Evolutionary conservation across 1,139 yeast genomes (phyloP).

Genomic region (Spencermartinsiella ligniputridi): DNA sequence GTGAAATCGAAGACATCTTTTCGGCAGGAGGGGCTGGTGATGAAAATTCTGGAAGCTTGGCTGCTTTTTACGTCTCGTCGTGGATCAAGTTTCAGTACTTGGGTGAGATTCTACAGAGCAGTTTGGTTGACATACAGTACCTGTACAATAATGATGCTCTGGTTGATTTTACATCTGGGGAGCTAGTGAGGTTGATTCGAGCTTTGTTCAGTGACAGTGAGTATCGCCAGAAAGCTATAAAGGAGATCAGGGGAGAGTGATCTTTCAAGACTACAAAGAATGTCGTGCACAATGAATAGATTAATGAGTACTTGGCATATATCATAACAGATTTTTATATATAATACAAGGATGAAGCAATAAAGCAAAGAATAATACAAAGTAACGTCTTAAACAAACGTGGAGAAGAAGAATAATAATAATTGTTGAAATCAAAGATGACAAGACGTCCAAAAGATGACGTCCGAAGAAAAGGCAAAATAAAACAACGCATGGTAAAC

Average conservation of each 20-base stretch:
- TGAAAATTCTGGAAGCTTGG: conserved; percentile 16
- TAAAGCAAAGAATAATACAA: not conserved
- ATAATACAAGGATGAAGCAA: not conserved
- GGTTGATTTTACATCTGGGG: conserved; percentile 64
- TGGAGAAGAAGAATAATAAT: no score
- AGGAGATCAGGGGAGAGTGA: conserved; percentile 43
- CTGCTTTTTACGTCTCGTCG: conserved; percentile 34
- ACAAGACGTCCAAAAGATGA: no score
- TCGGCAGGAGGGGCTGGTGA: conserved; percentile 6
- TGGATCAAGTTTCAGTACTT: conserved; percentile 38
- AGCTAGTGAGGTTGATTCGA: conserved; percentile 55
- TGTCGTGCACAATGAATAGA: not conserved
- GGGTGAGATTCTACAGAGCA: conserved; percentile 32
- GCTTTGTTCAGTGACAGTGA: conserved; percentile 71
- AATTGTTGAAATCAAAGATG: no score
- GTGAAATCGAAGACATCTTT: conserved; percentile 25
- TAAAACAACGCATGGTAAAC: no score
- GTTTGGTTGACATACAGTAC: conserved; percentile 65
- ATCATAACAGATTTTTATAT: not conserved
- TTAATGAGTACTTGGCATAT: not conserved
- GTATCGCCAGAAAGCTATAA: conserved; percentile 54
- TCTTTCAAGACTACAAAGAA: not conserved
- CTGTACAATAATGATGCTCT: conserved; percentile 69
- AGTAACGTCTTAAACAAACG: not conserved
- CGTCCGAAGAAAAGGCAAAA: no score